Percentiles rank a stretch among this genome's conserved stretches.
phyloP scores from a whole-genome alignment of 495 filamentous ascomycete species.

The Cercophora newfieldiana region DNA sequence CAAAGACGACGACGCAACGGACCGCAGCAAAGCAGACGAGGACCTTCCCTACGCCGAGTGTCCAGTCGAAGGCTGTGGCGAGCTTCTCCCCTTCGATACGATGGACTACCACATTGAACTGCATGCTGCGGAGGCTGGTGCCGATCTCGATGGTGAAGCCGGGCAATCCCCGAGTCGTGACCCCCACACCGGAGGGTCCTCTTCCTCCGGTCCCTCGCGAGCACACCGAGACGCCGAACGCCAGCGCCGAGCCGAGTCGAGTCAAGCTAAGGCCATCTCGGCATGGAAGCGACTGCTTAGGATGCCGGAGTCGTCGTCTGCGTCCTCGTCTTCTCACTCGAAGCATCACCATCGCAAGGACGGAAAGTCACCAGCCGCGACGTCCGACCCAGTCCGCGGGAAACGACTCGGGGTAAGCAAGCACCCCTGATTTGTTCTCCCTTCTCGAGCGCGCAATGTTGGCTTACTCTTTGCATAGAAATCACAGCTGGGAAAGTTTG shows the following conservation, averaged over 20 bases:
- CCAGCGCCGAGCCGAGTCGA: conserved; percentile 12
- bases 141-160: conserved; percentile 41
- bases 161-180: background rate
- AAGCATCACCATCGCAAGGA: conserved; percentile 16
- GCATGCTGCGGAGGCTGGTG: conserved; percentile 60
- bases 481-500: conserved; percentile 79
- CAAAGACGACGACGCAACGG: background rate
- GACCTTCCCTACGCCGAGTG: conserved; percentile 63
- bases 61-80: conserved; percentile 69
- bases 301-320: conserved; percentile 26
- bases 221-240: conserved; percentile 23
- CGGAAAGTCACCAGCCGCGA: background rate
- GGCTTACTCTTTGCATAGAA: conserved; percentile 25
- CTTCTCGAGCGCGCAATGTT: background rate
- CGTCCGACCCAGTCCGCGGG: conserved; percentile 15
- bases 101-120: conserved; percentile 73
- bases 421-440: background rate
- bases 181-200: background rate
- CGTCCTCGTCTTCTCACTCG: conserved; percentile 3
- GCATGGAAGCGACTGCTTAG: conserved; percentile 29
- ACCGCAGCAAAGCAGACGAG: conserved; percentile 45
- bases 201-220: conserved; percentile 20
- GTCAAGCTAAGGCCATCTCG: conserved; percentile 28
- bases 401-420: conserved; percentile 30
- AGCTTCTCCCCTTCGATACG: conserved; percentile 59